Conservation (phyloP, 2,329 filamentous ascomycete genomes). For the Taxawa tesnikishii region DNA sequence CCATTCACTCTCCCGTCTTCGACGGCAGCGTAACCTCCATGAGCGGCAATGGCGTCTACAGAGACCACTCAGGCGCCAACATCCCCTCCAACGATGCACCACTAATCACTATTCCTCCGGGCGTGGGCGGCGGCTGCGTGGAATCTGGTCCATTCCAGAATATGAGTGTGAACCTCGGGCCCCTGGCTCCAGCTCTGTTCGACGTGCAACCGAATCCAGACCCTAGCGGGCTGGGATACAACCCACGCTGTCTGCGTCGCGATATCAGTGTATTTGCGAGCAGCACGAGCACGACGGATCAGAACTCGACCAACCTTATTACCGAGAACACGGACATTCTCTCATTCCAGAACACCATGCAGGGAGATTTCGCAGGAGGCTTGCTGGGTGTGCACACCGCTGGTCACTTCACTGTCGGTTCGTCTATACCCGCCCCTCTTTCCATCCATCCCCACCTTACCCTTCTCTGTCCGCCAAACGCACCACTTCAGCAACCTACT, state of each 20-base stretch:
- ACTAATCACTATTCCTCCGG: constrained; percentile 27
- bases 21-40: constrained; percentile 39
- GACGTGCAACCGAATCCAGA: constrained; percentile 17
- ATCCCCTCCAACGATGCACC: constrained; percentile 8
- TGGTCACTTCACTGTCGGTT: constrained; percentile 35
- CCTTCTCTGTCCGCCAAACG: too few relatives aligned
- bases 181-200: constrained; percentile 27
- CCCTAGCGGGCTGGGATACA: constrained; percentile 17
- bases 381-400: constrained; percentile 28
- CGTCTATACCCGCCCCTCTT: too few relatives aligned
- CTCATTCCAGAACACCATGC: constrained; percentile 15
- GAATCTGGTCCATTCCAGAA: constrained; percentile 38
- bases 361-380: constrained; percentile 10
- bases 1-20: constrained; percentile 37
- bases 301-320: constrained; percentile 11
- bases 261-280: constrained; percentile 19
- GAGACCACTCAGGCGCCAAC: constrained; percentile 27
- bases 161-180: constrained; percentile 33
- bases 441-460: constrained; percentile 13
- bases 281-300: constrained; percentile 7
- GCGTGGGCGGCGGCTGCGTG: constrained; percentile 42
- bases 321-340: constrained; percentile 9
- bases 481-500: too few relatives aligned
- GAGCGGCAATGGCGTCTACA: constrained; percentile 15
- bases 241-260: constrained; percentile 24